Evolutionary conservation across 2,329 filamentous ascomycete genomes (phyloP), one percentile per base, ranked within the genome.

Genomic region (Ploettnerulaceae sp.): DNA sequence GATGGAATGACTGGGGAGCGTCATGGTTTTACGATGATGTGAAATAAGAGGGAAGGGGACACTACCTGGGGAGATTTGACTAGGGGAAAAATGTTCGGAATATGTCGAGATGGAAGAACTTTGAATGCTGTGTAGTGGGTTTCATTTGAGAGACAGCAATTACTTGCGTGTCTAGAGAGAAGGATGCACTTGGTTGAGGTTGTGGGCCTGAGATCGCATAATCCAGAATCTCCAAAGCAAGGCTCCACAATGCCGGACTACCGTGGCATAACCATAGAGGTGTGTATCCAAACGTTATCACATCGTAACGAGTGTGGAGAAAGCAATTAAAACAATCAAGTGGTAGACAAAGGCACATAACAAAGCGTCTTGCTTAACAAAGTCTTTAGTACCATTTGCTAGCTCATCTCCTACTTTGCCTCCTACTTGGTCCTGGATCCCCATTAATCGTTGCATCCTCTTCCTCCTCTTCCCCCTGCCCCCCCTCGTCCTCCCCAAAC

Each of bases 381-480:
- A 14, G 7, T n/a, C 5, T 7, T 14, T 18, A 8, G 20, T 6
- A 34, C 32, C 12, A 14, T 11, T 9, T 14, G 6, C 7, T 25
- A 20, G 9, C 15, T 35, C 39, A 28, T 47, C 45, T 40, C 17
- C 48, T 49, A 14, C 39, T 20, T 28, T 43, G 34, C 32, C 39
- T 18, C 34, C 24, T 47, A 32, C 52, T 52, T 22, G 47, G 52
- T 7, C 47, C 54, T 29, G 51, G 36, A 32, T 45, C 44, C 9
- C 38, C 45, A 42, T 51, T 49, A 24, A 12, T 46, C 4, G 49
- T 55, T 9, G 61, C 55, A 6, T 59, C 64, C 9, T 47, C 51
- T n/a, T 37, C 37, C 7, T 57, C 59, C 8, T 54, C 59, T 26
- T 38, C 52, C 7, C 57, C 57, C 46, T 53, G 51, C 50, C 49